Evolutionary conservation across 192 early-diverging fungal genomes (phyloP).

Genomic region (Coemansia sp.): DNA sequence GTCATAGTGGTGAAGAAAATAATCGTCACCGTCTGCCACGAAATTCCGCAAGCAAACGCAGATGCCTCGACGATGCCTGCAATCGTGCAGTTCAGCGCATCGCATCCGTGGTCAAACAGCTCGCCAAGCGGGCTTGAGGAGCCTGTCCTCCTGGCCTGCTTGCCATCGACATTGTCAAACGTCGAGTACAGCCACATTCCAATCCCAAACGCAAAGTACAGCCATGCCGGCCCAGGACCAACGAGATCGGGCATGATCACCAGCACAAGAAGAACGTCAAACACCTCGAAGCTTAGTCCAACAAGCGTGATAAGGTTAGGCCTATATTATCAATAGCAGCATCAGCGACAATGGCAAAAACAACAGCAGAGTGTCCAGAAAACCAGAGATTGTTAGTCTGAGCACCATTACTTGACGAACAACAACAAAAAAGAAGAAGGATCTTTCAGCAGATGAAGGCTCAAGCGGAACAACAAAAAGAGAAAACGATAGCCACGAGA

Average conservation of each 20-base stretch:
- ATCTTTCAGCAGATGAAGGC: too few species aligned
- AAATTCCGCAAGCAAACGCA: constrained; percentile 71
- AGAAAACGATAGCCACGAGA: too few species aligned
- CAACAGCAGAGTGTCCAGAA: neutral
- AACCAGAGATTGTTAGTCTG: neutral
- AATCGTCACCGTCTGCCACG: constrained; percentile 61
- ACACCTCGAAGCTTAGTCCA: constrained; percentile 73
- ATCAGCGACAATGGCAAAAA: neutral
- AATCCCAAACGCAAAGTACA: constrained; percentile 72
- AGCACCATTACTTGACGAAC: neutral
- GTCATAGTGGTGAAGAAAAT: constrained; percentile 68
- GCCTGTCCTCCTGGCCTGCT: constrained; percentile 80
- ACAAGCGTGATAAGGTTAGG: constrained; percentile 84
- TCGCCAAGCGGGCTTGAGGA: constrained; percentile 77
- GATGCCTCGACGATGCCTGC: constrained; percentile 72
- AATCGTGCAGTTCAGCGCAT: constrained; percentile 83
- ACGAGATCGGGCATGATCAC: constrained; percentile 69
- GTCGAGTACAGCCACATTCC: constrained; percentile 88
- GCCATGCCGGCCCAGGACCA: constrained; percentile 69
- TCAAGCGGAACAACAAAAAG: too few species aligned
- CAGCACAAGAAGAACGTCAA: constrained; percentile 71
- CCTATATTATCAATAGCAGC: constrained; percentile 20
- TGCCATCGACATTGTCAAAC: constrained; percentile 88
- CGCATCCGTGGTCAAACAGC: constrained; percentile 85
- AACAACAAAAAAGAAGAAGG: too few species aligned